These are phyloP conservation scores for Acorus gramineus DNA, from an alignment of 106 monocot genomes.

Conservation along the genomic window DNA sequence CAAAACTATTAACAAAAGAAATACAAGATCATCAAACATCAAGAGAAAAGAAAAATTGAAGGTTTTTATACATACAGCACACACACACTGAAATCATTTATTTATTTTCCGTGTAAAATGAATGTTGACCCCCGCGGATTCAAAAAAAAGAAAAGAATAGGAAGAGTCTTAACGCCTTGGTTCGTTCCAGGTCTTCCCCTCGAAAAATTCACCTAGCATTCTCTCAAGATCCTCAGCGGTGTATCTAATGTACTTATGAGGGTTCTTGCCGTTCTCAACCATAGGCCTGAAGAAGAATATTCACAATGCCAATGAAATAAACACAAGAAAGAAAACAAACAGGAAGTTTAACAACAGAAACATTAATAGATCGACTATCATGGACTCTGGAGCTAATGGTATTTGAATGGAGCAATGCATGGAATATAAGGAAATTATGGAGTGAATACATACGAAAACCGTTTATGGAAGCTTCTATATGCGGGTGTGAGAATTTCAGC, in stretches of 20 bases:
- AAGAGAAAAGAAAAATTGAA: no score
- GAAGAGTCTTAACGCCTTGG: slow-evolving; percentile 48
- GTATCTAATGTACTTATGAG: slow-evolving; percentile 53
- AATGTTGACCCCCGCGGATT: no score
- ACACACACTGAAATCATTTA: no score
- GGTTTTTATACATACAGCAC: no score
- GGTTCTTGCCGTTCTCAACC: slow-evolving; percentile 65
- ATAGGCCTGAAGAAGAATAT: slow-evolving; percentile 29
- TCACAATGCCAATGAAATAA: background rate
- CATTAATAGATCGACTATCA: no score
- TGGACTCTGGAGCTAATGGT: no score
- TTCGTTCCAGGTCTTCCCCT: slow-evolving; percentile 63
- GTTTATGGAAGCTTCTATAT: slow-evolving; percentile 67
- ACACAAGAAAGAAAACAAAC: no score
- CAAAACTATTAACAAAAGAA: no score
- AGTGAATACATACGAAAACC: slow-evolving; percentile 43
- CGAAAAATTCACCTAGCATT: slow-evolving; percentile 69
- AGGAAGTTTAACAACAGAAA: background rate
- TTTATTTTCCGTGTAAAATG: no score
- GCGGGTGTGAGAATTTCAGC: slow-evolving; percentile 77
- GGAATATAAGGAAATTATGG: no score
- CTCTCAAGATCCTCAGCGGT: slow-evolving; percentile 63
- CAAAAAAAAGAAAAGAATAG: no score
- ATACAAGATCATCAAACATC: no score
- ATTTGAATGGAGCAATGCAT: background rate